Conservation (phyloP, 225 moss, liverwort and hornwort genomes). For the Physcomitrellopsis africana region DNA sequence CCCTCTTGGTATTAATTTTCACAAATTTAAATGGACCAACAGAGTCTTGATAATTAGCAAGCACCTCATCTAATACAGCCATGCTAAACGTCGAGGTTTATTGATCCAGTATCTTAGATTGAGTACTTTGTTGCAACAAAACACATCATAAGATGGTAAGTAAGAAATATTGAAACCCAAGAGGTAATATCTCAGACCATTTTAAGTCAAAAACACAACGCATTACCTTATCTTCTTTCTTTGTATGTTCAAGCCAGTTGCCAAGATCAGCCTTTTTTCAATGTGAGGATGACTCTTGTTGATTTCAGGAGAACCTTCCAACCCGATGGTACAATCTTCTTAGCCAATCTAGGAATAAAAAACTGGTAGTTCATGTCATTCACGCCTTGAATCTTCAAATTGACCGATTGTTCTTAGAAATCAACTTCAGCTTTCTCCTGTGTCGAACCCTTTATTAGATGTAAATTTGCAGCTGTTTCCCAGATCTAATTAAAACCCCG, state of each 20-base stretch:
- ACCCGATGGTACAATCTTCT: constrained; percentile 46
- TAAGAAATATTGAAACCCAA: neutral
- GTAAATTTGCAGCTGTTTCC: constrained; percentile 45
- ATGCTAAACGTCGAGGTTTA: neutral
- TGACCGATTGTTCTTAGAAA: constrained; percentile 42
- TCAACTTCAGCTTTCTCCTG: constrained; percentile 52
- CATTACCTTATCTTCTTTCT: constrained; percentile 66
- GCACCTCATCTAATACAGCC: too few species aligned
- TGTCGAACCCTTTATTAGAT: constrained; percentile 55
- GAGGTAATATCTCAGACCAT: constrained; percentile 1
- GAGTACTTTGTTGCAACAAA: neutral
- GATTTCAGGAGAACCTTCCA: constrained; percentile 56
- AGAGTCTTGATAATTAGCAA: too few species aligned
- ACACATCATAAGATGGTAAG: neutral
- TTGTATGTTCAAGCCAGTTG: constrained; percentile 52
- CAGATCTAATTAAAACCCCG: constrained; percentile 19
- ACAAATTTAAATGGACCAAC: neutral
- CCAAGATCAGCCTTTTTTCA: constrained; percentile 53
- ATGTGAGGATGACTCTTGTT: constrained; percentile 51
- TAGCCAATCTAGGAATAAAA: constrained; percentile 42
- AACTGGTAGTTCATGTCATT: constrained; percentile 58
- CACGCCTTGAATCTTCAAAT: constrained; percentile 56
- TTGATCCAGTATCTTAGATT: neutral
- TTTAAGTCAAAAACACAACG: neutral
- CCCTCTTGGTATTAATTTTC: neutral